phyloP scores from a whole-genome alignment of 2,329 filamentous ascomycete genomes.

The Cercospora berteroae region DNA sequence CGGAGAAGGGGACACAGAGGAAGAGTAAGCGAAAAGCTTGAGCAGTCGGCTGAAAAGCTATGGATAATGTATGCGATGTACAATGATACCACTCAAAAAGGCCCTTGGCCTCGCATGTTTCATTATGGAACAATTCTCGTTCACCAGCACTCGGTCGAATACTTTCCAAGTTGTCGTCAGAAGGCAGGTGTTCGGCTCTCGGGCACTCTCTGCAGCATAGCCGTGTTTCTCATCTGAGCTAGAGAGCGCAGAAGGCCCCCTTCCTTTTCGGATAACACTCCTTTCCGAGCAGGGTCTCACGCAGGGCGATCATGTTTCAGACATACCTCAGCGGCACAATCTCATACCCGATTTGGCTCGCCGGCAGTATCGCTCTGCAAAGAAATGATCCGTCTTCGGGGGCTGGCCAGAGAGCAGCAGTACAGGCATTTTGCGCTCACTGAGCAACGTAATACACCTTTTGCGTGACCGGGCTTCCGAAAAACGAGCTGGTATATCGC shows the following conservation, averaged over 20 bases:
- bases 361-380: background rate
- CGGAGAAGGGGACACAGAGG: constrained; percentile 31
- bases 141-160: background rate
- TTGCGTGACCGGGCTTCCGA: background rate
- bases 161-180: background rate
- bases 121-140: background rate
- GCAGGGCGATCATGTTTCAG: background rate
- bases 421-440: background rate
- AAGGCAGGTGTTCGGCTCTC: background rate
- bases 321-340: background rate
- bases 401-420: background rate
- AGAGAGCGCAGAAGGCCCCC: background rate
- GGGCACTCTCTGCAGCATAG: background rate
- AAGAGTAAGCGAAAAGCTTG: constrained; percentile 27
- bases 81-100: background rate
- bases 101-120: background rate
- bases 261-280: background rate
- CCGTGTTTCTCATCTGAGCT: background rate
- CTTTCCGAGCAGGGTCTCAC: background rate
- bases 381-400: background rate
- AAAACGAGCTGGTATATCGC: background rate
- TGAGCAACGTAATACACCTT: constrained; percentile 6
- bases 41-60: background rate
- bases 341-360: background rate
- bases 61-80: background rate